These are phyloP conservation scores for Calonectria multiphialidica DNA, from an alignment of 2,329 filamentous ascomycete genomes.

Conservation along the genomic window DNA sequence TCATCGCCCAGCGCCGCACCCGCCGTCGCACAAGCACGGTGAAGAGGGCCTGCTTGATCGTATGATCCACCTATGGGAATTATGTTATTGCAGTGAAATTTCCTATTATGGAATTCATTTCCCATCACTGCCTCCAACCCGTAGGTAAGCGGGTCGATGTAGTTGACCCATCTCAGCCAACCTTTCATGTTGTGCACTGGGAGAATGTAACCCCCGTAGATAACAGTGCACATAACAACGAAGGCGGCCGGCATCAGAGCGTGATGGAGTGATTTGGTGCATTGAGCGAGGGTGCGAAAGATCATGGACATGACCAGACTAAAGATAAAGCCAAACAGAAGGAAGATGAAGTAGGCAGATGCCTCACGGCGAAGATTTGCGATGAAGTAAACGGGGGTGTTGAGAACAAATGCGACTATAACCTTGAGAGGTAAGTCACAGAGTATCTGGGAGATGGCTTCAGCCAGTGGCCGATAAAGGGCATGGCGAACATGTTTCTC, in stretches of 20 bases:
- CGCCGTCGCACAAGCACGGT: constrained; percentile 21
- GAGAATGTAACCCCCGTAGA: constrained; percentile 62
- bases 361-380: constrained; percentile 56
- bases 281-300: constrained; percentile 53
- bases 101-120: constrained; percentile 29
- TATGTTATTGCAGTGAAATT: constrained; percentile 21
- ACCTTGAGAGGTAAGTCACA: constrained; percentile 56
- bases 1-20: constrained; percentile 26
- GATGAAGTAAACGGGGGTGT: constrained; percentile 62
- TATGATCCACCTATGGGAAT: constrained; percentile 17
- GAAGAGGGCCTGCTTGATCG: not conserved
- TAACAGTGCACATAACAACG: constrained; percentile 44
- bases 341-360: constrained; percentile 60
- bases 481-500: constrained; percentile 52
- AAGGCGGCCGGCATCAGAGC: constrained; percentile 55
- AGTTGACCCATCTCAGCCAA: constrained; percentile 70
- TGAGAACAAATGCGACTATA: constrained; percentile 53
- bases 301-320: constrained; percentile 50
- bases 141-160: constrained; percentile 72
- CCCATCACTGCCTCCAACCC: constrained; percentile 41
- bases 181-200: constrained; percentile 39
- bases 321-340: constrained; percentile 55
- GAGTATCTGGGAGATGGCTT: constrained; percentile 48
- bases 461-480: constrained; percentile 48
- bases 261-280: constrained; percentile 65